Evolutionary conservation across 306 rosid genomes (phyloP).

Genomic region (Prunus padus): DNA sequence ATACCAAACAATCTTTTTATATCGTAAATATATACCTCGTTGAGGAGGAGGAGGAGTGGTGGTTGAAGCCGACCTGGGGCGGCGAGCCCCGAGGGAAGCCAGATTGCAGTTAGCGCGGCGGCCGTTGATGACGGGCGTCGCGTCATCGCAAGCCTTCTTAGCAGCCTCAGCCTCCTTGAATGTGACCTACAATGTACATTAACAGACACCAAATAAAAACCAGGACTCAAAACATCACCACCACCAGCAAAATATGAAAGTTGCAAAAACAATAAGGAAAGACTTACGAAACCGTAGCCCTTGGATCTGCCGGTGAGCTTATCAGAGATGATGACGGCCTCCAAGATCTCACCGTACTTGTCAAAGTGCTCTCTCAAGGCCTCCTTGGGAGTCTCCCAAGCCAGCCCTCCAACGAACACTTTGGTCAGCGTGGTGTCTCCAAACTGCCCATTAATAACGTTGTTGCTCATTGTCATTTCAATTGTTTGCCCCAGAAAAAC

Average conservation of each 20-base stretch:
- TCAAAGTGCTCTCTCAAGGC: constrained; percentile 60
- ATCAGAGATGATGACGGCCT: constrained; percentile 87
- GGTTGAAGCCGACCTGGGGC: constrained; percentile 44
- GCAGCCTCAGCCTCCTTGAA: constrained; percentile 81
- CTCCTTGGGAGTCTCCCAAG: constrained; percentile 92
- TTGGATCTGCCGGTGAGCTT: constrained; percentile 86
- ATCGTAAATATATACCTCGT: constrained; percentile 33
- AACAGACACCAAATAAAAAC: neutral
- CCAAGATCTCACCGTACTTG: constrained; percentile 78
- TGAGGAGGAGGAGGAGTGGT: constrained; percentile 50
- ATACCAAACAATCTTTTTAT: no score
- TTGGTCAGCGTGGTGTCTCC: constrained; percentile 84
- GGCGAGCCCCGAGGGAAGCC: constrained; percentile 79
- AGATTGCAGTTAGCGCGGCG: constrained; percentile 86
- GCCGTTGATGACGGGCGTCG: constrained; percentile 67
- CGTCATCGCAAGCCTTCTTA: constrained; percentile 82
- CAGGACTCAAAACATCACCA: no score
- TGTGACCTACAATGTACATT: constrained; percentile 47
- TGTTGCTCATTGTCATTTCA: constrained; percentile 38
- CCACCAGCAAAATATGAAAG: no score
- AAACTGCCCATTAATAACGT: constrained; percentile 37
- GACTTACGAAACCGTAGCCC: constrained; percentile 89
- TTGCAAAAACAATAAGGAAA: neutral
- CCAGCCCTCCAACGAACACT: constrained; percentile 82
- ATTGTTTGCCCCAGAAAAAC: neutral